phyloP scores from a whole-genome alignment of 139 green algal genomes.

The Micractinium sp. region DNA sequence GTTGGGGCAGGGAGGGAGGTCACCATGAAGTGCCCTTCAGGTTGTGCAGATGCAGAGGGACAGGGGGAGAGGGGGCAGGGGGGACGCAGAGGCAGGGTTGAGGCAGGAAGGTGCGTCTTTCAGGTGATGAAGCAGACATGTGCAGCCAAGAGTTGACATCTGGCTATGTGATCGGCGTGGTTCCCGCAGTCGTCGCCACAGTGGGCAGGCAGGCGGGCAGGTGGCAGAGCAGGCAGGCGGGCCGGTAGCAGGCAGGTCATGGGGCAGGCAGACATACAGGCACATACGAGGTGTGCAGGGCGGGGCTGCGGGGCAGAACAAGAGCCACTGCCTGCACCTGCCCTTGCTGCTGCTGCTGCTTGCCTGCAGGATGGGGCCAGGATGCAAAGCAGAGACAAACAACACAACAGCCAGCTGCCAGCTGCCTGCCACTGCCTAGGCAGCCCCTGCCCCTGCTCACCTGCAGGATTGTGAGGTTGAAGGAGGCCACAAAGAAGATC shows the following conservation, averaged over 20 bases:
- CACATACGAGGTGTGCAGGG: too few relatives aligned
- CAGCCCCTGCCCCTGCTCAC: background rate
- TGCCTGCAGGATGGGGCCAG: background rate
- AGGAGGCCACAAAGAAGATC: slow-evolving; percentile 83
- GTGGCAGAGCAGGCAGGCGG: background rate
- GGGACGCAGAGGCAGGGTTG: background rate
- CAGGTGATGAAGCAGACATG: too few relatives aligned
- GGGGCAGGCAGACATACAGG: too few relatives aligned
- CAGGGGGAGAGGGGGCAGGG: background rate
- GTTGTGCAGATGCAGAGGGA: slow-evolving; percentile 57
- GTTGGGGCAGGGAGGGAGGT: slow-evolving; percentile 40
- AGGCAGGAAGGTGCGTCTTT: background rate
- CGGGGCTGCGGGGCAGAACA: too few relatives aligned
- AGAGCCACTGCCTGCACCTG: too few relatives aligned
- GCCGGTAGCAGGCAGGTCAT: too few relatives aligned
- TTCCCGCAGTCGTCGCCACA: background rate
- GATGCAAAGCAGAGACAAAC: background rate
- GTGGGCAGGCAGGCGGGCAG: background rate
- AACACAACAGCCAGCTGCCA: background rate
- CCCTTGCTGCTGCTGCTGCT: too few relatives aligned
- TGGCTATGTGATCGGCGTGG: too few relatives aligned
- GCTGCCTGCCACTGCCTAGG: background rate
- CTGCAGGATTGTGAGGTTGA: slow-evolving; percentile 83
- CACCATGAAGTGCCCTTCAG: slow-evolving; percentile 86
- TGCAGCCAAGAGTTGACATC: too few relatives aligned